Conservation (phyloP, 306 rosid genomes). For the Vigna mungo region DNA sequence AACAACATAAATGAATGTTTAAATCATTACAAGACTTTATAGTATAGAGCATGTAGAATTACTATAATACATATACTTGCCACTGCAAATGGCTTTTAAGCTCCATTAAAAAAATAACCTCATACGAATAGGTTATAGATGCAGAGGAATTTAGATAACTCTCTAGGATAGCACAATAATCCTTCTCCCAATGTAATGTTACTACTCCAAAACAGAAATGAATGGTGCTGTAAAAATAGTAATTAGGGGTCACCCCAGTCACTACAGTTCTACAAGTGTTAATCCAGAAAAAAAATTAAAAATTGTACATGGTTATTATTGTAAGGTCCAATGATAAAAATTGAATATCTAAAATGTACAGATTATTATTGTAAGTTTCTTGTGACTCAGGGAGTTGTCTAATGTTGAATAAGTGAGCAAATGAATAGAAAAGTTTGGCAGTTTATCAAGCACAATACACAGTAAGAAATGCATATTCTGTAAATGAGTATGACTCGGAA, state of each 20-base stretch:
- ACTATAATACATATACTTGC: not conserved
- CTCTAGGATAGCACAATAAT: no score
- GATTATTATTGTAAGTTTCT: not conserved
- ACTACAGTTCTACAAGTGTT: not conserved
- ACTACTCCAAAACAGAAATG: no score
- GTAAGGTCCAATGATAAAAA: not conserved
- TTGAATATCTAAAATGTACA: not conserved
- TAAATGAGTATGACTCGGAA: not conserved
- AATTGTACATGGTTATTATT: not conserved
- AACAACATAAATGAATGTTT: not conserved
- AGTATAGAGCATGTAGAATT: not conserved
- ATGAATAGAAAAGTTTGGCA: not conserved
- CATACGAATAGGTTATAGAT: no score
- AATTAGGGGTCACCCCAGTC: not conserved
- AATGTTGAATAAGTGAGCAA: not conserved
- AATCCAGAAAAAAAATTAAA: not conserved
- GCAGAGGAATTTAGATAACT: no score
- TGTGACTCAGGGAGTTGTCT: not conserved
- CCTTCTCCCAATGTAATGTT: no score
- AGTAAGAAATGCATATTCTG: slow-evolving; percentile 10
- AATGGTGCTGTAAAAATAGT: not conserved
- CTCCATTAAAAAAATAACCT: not conserved
- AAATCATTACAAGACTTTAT: not conserved
- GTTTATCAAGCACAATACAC: slow-evolving; percentile 27
- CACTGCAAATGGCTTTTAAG: not conserved